A percentile compares a stretch with the other conserved stretches of the same genome.
phyloP scores from a whole-genome alignment of 2,329 filamentous ascomycete genomes.

The Laburnicola sp. region DNA sequence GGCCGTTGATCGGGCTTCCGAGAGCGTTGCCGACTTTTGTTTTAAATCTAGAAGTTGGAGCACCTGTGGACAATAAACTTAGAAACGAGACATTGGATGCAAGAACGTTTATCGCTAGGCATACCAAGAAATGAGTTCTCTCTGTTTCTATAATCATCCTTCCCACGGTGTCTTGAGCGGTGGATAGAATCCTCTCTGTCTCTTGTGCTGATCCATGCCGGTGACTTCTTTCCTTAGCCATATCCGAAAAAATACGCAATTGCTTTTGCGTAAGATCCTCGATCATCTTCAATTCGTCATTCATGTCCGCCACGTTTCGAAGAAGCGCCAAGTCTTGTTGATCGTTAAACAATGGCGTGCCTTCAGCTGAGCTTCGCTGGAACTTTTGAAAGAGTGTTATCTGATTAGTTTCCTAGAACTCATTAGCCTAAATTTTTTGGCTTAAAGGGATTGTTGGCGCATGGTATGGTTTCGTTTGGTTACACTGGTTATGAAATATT shows the following conservation, averaged over 20 bases:
- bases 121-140: neutral
- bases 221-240: no score
- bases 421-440: no score
- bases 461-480: no score
- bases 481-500: no score
- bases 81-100: neutral
- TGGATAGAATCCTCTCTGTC: no score
- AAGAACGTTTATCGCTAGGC: neutral
- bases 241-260: neutral
- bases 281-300: conserved; percentile 13
- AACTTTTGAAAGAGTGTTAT: conserved; percentile 1
- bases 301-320: conserved; percentile 8
- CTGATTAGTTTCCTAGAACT: neutral
- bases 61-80: neutral
- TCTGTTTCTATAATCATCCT: neutral
- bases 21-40: conserved; percentile 8
- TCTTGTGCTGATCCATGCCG: no score
- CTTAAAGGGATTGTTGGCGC: no score
- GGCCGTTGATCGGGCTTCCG: conserved; percentile 9
- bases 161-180: no score
- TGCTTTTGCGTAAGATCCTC: neutral
- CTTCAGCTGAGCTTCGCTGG: neutral
- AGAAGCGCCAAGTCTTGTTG: conserved; percentile 1
- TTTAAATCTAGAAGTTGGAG: conserved; percentile 11
- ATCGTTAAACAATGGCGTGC: neutral